Conservation (phyloP, 768 basidiomycete genomes). For the Mycena venus region DNA sequence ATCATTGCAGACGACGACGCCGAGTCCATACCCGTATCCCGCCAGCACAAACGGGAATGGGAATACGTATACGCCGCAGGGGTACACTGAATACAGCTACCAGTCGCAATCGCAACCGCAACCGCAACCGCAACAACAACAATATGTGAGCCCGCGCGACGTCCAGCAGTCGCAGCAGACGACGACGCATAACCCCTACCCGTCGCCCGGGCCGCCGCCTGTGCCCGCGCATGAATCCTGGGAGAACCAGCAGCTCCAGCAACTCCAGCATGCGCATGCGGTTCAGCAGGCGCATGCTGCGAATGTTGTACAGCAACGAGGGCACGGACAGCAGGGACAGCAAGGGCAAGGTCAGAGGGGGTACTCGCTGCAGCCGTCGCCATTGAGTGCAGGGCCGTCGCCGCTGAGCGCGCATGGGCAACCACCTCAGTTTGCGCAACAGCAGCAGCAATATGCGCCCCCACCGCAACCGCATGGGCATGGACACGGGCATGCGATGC, state of each 20-base stretch:
- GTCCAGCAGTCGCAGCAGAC: slow-evolving; percentile 42
- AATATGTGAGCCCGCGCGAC: slow-evolving; percentile 34
- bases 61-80: neutral
- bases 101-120: slow-evolving; percentile 11
- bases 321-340: neutral
- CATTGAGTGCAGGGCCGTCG: neutral
- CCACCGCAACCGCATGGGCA: neutral
- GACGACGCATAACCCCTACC: slow-evolving; percentile 63
- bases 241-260: slow-evolving; percentile 48
- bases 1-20: neutral
- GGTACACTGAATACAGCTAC: slow-evolving; percentile 9
- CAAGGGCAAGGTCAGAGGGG: neutral
- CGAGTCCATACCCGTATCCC: slow-evolving; percentile 18
- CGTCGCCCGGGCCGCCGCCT: slow-evolving; percentile 56
- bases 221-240: slow-evolving; percentile 57
- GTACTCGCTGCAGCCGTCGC: slow-evolving; percentile 11
- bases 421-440: neutral
- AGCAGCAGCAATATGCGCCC: slow-evolving; percentile 21
- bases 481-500: neutral
- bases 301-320: neutral
- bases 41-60: neutral
- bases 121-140: slow-evolving; percentile 6
- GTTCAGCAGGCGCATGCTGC: neutral
- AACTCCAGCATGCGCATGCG: slow-evolving; percentile 38
- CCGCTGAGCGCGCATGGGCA: neutral